Percentiles rank a stretch among this genome's conserved stretches.
phyloP scores from a whole-genome alignment of 2,329 filamentous ascomycete genomes.

The Penicillium occitanis region DNA sequence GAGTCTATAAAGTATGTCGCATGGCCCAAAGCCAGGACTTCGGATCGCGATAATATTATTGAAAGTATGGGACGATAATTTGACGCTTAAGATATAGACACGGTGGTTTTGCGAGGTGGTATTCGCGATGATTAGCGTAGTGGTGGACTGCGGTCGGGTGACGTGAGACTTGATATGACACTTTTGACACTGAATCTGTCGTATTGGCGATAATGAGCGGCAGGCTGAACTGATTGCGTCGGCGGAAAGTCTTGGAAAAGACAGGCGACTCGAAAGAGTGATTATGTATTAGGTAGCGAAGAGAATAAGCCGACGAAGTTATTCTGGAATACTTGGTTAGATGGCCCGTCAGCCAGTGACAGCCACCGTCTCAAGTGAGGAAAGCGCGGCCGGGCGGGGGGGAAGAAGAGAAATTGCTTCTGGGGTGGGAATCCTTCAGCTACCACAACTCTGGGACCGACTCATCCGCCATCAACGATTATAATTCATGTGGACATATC shows the following conservation, averaged over 20 bases:
- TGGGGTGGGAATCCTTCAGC: slow-evolving; percentile 3
- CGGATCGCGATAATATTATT: background rate
- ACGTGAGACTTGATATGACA: background rate
- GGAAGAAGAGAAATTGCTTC: background rate
- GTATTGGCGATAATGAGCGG: background rate
- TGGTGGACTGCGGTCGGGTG: slow-evolving; percentile 16
- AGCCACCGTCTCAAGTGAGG: slow-evolving; percentile 6
- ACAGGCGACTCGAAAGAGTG: background rate
- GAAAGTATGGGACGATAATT: too few species aligned
- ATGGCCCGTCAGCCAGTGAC: background rate
- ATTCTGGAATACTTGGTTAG: background rate
- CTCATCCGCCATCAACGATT: slow-evolving; percentile 1
- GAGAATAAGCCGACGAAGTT: background rate
- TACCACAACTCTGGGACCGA: slow-evolving; percentile 1
- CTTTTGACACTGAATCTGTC: background rate
- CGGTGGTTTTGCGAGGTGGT: slow-evolving; percentile 3
- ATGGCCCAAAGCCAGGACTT: background rate
- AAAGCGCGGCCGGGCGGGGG: background rate
- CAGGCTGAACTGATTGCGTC: background rate
- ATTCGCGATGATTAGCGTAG: slow-evolving; percentile 18
- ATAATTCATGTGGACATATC: background rate
- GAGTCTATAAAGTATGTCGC: background rate
- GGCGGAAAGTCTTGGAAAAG: background rate
- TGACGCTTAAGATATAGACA: background rate
- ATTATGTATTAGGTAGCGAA: background rate